These are phyloP conservation scores for Acanthamoeba lenticulata DNA, from an alignment of 208 protist genomes.

Conservation along the genomic window DNA sequence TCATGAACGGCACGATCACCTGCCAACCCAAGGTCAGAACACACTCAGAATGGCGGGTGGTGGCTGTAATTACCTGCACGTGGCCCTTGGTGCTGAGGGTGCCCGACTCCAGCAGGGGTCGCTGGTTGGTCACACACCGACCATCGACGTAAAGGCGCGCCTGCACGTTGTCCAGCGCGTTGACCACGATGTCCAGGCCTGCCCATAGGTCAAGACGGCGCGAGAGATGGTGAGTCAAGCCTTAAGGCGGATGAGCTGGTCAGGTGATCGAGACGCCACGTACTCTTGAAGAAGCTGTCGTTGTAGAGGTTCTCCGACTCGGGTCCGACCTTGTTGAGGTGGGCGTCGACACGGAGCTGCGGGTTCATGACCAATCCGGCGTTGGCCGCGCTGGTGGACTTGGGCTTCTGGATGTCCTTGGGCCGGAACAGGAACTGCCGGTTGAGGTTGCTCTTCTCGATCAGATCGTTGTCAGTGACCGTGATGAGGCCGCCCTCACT, in stretches of 20 bases:
- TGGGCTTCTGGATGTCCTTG: constrained; percentile 86
- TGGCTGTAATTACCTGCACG: constrained; percentile 98
- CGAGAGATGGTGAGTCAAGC: not conserved
- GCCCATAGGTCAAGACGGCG: too few relatives aligned
- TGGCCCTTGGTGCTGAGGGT: constrained; percentile 99
- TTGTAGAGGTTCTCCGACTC: constrained; percentile 96
- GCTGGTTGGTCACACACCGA: constrained; percentile 83
- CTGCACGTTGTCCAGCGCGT: constrained; percentile 99
- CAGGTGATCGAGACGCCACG: constrained; percentile 81
- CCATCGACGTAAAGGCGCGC: constrained; percentile 88
- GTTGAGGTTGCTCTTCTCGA: constrained; percentile 87
- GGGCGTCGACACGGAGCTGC: constrained; percentile 85
- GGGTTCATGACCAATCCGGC: constrained; percentile 95
- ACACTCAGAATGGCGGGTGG: too few relatives aligned
- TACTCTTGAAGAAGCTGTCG: constrained; percentile 95
- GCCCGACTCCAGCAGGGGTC: constrained; percentile 98
- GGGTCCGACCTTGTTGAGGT: constrained; percentile 87
- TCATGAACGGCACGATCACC: constrained; percentile 96
- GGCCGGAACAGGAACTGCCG: constrained; percentile 85
- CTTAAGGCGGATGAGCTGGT: not conserved
- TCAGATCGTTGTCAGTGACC: constrained; percentile 85
- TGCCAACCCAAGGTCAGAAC: too few relatives aligned
- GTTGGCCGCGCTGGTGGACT: constrained; percentile 94
- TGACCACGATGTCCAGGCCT: constrained; percentile 93
- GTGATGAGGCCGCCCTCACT: constrained; percentile 38